Evolutionary conservation across 1,284 basidiomycete species (phyloP).

Genomic region (Cutaneotrichosporon daszewskae): DNA sequence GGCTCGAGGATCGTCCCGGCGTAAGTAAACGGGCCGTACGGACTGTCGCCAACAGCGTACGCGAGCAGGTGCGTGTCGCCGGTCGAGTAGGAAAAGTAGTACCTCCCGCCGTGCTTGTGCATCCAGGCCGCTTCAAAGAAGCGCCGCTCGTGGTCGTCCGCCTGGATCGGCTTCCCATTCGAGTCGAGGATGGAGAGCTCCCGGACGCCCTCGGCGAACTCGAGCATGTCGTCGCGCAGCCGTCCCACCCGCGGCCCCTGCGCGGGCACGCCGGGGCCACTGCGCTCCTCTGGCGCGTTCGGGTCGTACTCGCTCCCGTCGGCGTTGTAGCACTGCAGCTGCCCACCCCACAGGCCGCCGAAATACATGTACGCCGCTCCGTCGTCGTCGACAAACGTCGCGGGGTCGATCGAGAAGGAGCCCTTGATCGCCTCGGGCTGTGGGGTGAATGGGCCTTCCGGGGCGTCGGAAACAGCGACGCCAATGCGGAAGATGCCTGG

Average conservation of each 20-base stretch:
- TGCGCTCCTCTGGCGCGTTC: conserved; percentile 26
- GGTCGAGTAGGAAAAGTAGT: conserved; percentile 41
- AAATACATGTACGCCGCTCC: conserved; percentile 34
- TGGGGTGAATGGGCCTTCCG: conserved; percentile 35
- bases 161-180: conserved; percentile 22
- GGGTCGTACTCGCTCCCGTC: conserved; percentile 22
- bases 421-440: conserved; percentile 28
- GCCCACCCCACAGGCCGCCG: conserved; percentile 40
- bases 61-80: conserved; percentile 36
- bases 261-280: conserved; percentile 21
- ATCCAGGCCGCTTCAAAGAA: conserved; percentile 43
- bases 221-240: conserved; percentile 26
- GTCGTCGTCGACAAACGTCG: conserved; percentile 34
- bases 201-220: conserved; percentile 24
- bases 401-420: conserved; percentile 36
- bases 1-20: conserved; percentile 32
- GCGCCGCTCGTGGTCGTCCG: conserved; percentile 34
- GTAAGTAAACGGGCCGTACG: conserved; percentile 36
- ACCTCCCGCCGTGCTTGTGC: conserved; percentile 31
- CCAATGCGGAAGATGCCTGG: conserved; percentile 36
- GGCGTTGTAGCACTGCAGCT: conserved; percentile 31
- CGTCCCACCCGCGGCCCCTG: conserved; percentile 29
- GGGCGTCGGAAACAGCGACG: conserved; percentile 25
- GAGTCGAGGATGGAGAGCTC: conserved; percentile 26
- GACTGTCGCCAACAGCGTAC: conserved; percentile 26